These are phyloP conservation scores for Naganishia friedmannii DNA, from an alignment of 768 basidiomycete species.

Conservation along the genomic window DNA sequence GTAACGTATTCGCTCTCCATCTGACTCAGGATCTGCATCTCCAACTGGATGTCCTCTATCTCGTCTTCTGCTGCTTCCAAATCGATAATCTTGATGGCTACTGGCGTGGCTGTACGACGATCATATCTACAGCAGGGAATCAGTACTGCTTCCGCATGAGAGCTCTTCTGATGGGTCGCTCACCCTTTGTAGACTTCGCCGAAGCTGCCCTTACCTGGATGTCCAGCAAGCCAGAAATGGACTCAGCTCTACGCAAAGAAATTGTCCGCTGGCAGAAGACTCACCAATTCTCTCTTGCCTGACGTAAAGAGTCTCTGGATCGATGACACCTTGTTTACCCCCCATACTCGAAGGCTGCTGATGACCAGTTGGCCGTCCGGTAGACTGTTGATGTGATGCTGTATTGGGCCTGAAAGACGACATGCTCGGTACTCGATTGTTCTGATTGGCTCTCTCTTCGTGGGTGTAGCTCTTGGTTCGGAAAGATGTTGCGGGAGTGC, in stretches of 20 bases:
- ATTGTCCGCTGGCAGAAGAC: constrained; percentile 50
- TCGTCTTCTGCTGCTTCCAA: constrained; percentile 98
- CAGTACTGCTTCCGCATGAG: background rate
- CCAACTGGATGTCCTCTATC: constrained; percentile 97
- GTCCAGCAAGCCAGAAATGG: no score
- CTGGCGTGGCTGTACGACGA: constrained; percentile 90
- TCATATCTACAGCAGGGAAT: constrained; percentile 66
- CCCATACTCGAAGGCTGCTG: background rate
- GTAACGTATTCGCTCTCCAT: constrained; percentile 94
- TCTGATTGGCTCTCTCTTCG: background rate
- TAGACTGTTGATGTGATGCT: background rate
- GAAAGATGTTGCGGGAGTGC: background rate
- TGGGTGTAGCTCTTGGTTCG: background rate
- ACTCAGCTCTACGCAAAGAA: constrained; percentile 56
- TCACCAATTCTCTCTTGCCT: constrained; percentile 90
- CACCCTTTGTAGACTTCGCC: constrained; percentile 99
- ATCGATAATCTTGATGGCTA: constrained; percentile 99
- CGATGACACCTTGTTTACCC: constrained; percentile 46
- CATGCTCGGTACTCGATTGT: background rate
- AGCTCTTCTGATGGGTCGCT: constrained; percentile 9
- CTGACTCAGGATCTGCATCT: constrained; percentile 96
- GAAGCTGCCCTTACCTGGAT: constrained; percentile 76
- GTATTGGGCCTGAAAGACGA: background rate
- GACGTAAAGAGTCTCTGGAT: constrained; percentile 96
- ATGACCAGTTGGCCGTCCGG: background rate